Percentiles rank a stretch among this genome's conserved stretches.
Conservation (phyloP, 2,329 filamentous ascomycete species). For the Sporothrix euskadiensis region DNA sequence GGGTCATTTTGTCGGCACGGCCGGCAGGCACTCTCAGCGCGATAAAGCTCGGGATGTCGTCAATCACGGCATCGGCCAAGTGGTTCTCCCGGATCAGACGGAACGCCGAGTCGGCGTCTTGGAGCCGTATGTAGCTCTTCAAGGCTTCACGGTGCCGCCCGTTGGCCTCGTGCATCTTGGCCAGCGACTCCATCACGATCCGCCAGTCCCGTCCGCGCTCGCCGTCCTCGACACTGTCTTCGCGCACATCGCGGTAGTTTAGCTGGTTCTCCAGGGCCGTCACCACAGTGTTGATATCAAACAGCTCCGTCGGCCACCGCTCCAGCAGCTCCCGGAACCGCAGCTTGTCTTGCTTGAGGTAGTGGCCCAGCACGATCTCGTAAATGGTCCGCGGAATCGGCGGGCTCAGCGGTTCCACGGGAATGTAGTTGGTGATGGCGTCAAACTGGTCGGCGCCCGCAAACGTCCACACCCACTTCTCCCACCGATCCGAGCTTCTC, state of each 20-base stretch:
- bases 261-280: conserved; percentile 81
- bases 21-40: conserved; percentile 77
- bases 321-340: conserved; percentile 78
- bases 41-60: conserved; percentile 88
- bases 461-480: conserved; percentile 94
- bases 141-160: conserved; percentile 82
- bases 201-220: conserved; percentile 79
- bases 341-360: conserved; percentile 74
- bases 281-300: conserved; percentile 74
- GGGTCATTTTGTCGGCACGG: conserved; percentile 63
- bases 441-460: conserved; percentile 83
- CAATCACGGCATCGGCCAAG: conserved; percentile 82
- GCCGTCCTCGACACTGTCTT: conserved; percentile 74
- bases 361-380: conserved; percentile 85
- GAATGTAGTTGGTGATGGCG: conserved; percentile 84
- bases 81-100: conserved; percentile 82
- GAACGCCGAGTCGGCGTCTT: conserved; percentile 90
- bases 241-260: conserved; percentile 69
- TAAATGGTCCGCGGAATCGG: conserved; percentile 81
- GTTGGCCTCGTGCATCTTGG: conserved; percentile 78
- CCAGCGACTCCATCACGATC: conserved; percentile 82
- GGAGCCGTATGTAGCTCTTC: conserved; percentile 82
- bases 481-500: conserved; percentile 78
- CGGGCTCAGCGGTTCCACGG: conserved; percentile 72
- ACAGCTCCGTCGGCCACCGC: conserved; percentile 80